A percentile compares a stretch with the other conserved stretches of the same genome.
Conservation (phyloP, 1,284 basidiomycete genomes). For the Kalmanozyma brasiliensis region DNA sequence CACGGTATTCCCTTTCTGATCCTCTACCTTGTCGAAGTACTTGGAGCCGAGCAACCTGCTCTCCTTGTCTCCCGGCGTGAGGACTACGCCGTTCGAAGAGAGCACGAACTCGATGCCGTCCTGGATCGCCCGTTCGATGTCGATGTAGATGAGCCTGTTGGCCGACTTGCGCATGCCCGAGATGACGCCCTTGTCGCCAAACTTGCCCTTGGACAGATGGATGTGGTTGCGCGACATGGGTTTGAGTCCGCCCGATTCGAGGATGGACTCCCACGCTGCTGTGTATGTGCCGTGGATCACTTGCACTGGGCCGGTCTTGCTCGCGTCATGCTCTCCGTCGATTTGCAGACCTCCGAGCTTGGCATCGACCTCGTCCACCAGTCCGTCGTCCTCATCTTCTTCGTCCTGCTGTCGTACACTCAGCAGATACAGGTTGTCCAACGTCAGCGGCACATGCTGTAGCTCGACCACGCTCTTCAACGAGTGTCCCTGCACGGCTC, state of each 20-base stretch:
- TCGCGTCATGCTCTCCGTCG: not conserved
- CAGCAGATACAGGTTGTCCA: constrained; percentile 44
- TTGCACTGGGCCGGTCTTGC: constrained; percentile 2
- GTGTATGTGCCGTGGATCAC: constrained; percentile 62
- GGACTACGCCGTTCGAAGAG: constrained; percentile 84
- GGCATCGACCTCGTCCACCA: constrained; percentile 6
- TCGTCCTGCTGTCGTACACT: constrained; percentile 1
- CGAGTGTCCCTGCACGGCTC: constrained; percentile 94
- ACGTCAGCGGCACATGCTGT: constrained; percentile 35
- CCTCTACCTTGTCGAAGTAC: constrained; percentile 50
- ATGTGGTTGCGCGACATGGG: constrained; percentile 87
- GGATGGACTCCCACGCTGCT: constrained; percentile 70
- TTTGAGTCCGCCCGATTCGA: constrained; percentile 75
- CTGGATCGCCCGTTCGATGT: constrained; percentile 77
- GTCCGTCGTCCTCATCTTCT: not conserved
- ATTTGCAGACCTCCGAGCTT: constrained; percentile 9
- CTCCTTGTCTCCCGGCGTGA: constrained; percentile 74
- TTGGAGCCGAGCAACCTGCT: constrained; percentile 29
- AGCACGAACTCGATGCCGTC: constrained; percentile 79
- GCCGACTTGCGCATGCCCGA: constrained; percentile 83
- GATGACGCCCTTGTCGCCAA: constrained; percentile 74
- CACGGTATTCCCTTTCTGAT: constrained; percentile 41
- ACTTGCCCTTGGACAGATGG: constrained; percentile 78
- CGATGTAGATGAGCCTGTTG: constrained; percentile 79
- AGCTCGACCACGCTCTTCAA: constrained; percentile 73